Percentiles rank a stretch among this genome's conserved stretches.
Conservation (phyloP, 164 flowering plant species). For the Vitis amurensis region DNA sequence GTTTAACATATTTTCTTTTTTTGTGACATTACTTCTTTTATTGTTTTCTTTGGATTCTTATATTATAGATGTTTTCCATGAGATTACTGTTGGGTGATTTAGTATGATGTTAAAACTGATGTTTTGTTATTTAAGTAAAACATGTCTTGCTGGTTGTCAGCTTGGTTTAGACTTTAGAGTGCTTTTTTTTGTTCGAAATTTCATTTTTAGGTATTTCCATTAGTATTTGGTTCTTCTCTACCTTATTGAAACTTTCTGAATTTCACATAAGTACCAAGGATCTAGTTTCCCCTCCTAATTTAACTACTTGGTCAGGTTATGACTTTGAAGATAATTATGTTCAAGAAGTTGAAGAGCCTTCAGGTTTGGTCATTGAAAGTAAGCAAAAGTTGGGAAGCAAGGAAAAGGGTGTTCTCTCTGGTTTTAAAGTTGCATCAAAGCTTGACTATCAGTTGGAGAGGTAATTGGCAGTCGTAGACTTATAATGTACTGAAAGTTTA, state of each 20-base stretch:
- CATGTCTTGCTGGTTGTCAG: too few relatives aligned
- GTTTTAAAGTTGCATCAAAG: slow-evolving; percentile 73
- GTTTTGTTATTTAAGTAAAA: too few relatives aligned
- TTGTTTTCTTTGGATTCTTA: too few relatives aligned
- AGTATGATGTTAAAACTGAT: too few relatives aligned
- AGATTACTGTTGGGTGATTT: too few relatives aligned
- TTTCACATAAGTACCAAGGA: neutral
- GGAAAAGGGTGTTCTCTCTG: slow-evolving; percentile 60
- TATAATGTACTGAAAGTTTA: neutral
- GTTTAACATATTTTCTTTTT: too few relatives aligned
- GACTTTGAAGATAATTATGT: slow-evolving; percentile 65
- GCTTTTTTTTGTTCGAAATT: too few relatives aligned
- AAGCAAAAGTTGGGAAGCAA: slow-evolving; percentile 32
- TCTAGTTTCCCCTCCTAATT: slow-evolving; percentile 1
- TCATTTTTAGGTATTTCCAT: too few relatives aligned
- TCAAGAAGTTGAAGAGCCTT: slow-evolving; percentile 78
- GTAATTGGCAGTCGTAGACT: slow-evolving; percentile 27
- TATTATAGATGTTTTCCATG: too few relatives aligned
- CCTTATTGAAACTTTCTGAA: too few relatives aligned
- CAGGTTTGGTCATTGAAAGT: slow-evolving; percentile 26
- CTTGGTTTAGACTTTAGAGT: neutral
- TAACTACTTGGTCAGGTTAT: slow-evolving; percentile 48
- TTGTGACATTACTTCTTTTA: too few relatives aligned
- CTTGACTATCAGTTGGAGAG: slow-evolving; percentile 71
- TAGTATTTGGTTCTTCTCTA: too few relatives aligned